Evolutionary conservation across 305 asterid genomes (phyloP).

Genomic region (Striga hermonthica): DNA sequence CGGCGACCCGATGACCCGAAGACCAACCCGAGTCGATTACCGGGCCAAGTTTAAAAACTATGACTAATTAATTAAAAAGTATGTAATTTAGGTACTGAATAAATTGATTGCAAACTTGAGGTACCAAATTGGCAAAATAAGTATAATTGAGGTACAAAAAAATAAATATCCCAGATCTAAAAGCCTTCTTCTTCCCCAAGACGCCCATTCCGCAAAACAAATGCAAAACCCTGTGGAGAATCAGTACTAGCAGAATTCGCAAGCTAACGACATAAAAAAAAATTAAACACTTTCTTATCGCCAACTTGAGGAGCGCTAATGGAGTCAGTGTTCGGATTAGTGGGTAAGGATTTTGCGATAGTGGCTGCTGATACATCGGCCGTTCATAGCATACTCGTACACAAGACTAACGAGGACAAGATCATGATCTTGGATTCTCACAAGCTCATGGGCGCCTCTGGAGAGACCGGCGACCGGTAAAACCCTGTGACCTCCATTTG

Average conservation of each 20-base stretch:
- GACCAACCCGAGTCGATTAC: too few relatives aligned
- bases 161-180: too few relatives aligned
- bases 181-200: not conserved
- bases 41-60: too few relatives aligned
- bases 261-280: constrained; percentile 11
- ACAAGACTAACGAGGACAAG: constrained; percentile 91
- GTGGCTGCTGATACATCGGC: constrained; percentile 91
- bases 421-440: constrained; percentile 88
- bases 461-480: constrained; percentile 93
- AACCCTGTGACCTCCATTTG: constrained; percentile 5
- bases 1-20: too few relatives aligned
- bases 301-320: constrained; percentile 29
- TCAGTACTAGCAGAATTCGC: too few relatives aligned
- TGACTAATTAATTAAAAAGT: too few relatives aligned
- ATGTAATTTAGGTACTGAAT: too few relatives aligned
- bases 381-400: constrained; percentile 88
- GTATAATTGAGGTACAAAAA: too few relatives aligned
- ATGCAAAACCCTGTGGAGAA: too few relatives aligned
- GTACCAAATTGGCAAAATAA: too few relatives aligned
- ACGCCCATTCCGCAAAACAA: not conserved
- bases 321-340: constrained; percentile 91
- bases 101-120: too few relatives aligned
- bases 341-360: constrained; percentile 75
- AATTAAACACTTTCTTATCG: constrained; percentile 3
- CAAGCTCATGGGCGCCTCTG: constrained; percentile 90